A percentile compares a stretch with the other conserved stretches of the same genome.
Evolutionary conservation across 495 filamentous ascomycete species (phyloP).

Genomic region (Podospora australis): DNA sequence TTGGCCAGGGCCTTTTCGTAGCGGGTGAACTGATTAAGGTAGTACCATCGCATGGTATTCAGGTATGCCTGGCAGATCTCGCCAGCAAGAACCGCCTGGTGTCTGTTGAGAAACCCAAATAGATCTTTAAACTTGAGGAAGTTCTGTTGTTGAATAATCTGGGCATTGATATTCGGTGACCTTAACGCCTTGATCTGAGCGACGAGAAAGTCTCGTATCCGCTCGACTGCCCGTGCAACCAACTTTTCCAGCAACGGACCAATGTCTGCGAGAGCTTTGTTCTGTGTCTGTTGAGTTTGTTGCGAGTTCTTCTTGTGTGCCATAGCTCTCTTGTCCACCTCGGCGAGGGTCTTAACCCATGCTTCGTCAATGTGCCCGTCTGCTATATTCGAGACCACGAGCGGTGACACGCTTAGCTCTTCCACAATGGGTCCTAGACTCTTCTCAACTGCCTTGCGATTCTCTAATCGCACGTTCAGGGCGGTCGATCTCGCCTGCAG

Average conservation of each 20-base stretch:
- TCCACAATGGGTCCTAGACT: conserved; percentile 85
- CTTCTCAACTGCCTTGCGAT: conserved; percentile 83
- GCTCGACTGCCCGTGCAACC: conserved; percentile 76
- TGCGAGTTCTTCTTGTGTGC: conserved; percentile 59
- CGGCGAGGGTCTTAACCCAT: conserved; percentile 79
- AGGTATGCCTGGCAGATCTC: conserved; percentile 92
- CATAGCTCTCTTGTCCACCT: conserved; percentile 71
- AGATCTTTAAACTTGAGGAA: conserved; percentile 84
- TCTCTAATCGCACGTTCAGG: conserved; percentile 81
- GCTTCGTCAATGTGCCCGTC: conserved; percentile 86
- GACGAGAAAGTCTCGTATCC: conserved; percentile 90
- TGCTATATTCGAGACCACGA: conserved; percentile 69
- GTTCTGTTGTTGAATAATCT: conserved; percentile 86
- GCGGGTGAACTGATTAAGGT: conserved; percentile 81
- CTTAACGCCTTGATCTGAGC: conserved; percentile 87
- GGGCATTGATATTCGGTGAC: conserved; percentile 91
- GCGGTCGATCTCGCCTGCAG: conserved; percentile 79
- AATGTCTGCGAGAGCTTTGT: conserved; percentile 74
- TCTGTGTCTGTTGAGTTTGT: conserved; percentile 48
- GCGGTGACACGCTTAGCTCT: conserved; percentile 80
- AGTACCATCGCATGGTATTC: conserved; percentile 99
- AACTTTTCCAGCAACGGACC: conserved; percentile 78
- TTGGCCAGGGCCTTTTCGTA: conserved; percentile 80
- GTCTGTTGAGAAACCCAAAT: conserved; percentile 72
- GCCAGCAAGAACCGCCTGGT: conserved; percentile 70